These are phyloP conservation scores for Gossypium gossypioides DNA, from an alignment of 441 rosid genomes.

Conservation along the genomic window DNA sequence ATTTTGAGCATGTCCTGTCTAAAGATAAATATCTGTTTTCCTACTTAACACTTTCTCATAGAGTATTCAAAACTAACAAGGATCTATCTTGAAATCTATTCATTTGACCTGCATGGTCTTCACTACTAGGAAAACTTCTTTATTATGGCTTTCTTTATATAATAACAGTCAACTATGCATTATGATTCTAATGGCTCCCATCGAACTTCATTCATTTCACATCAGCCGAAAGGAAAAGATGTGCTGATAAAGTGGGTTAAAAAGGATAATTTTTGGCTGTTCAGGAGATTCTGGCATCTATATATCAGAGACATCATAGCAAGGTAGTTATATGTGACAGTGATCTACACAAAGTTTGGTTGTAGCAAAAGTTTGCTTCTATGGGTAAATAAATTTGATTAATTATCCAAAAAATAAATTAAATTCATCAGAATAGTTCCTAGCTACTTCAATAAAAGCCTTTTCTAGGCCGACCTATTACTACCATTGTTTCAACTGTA, in stretches of 20 bases:
- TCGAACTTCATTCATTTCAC: conserved; percentile 10
- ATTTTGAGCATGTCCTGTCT: neutral
- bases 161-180: neutral
- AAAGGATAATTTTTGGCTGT: conserved; percentile 5
- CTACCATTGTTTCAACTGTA: neutral
- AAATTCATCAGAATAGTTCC: neutral
- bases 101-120: neutral
- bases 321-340: neutral
- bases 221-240: conserved; percentile 15
- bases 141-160: neutral
- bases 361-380: neutral
- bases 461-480: neutral
- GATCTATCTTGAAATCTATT: neutral
- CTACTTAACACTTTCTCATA: neutral
- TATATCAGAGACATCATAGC: conserved; percentile 14
- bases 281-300: conserved; percentile 12
- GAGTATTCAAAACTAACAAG: neutral
- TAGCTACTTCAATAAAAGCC: neutral
- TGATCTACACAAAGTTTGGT: neutral
- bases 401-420: neutral
- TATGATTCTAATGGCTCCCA: conserved; percentile 3
- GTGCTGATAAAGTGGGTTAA: neutral
- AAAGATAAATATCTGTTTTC: neutral
- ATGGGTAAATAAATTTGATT: neutral
- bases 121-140: neutral